A percentile compares a stretch with the other conserved stretches of the same genome.
Conservation (phyloP, 1,284 basidiomycete species). For the Malassezia sp. region DNA sequence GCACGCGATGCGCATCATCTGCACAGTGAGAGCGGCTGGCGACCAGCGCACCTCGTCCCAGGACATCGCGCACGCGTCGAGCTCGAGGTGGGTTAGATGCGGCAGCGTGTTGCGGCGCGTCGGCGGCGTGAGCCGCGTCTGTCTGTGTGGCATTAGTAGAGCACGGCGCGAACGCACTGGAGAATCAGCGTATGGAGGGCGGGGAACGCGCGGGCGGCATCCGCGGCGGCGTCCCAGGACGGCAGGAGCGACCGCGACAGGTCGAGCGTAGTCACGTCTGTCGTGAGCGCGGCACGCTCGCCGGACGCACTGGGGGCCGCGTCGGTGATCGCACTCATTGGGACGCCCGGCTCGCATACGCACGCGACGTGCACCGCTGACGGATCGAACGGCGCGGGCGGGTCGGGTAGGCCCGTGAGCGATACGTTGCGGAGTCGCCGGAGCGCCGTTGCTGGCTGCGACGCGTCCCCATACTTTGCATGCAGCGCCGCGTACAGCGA, state of each 20-base stretch:
- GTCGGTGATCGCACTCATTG: neutral
- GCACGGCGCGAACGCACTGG: conserved; percentile 55
- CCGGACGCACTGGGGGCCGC: neutral
- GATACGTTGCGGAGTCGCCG: neutral
- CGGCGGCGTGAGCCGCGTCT: neutral
- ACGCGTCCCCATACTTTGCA: conserved; percentile 38
- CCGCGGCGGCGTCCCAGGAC: conserved; percentile 60
- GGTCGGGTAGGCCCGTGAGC: conserved; percentile 6
- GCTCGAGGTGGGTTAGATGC: conserved; percentile 7
- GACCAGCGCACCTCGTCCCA: conserved; percentile 44
- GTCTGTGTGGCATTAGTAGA: too few relatives aligned
- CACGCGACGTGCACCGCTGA: neutral
- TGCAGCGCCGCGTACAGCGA: conserved; percentile 64
- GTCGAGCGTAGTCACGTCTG: conserved; percentile 64
- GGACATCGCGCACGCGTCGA: conserved; percentile 26
- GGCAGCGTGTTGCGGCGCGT: neutral
- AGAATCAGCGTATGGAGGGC: conserved; percentile 59
- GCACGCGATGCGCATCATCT: conserved; percentile 20
- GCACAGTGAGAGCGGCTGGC: conserved; percentile 47
- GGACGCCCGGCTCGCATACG: neutral
- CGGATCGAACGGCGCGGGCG: conserved; percentile 5
- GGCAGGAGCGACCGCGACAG: conserved; percentile 67
- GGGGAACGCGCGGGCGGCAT: conserved; percentile 58
- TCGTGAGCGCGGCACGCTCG: neutral
- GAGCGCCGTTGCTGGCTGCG: too few relatives aligned